phyloP scores from a whole-genome alignment of 495 filamentous ascomycete species.

The Xylaria intraflava region DNA sequence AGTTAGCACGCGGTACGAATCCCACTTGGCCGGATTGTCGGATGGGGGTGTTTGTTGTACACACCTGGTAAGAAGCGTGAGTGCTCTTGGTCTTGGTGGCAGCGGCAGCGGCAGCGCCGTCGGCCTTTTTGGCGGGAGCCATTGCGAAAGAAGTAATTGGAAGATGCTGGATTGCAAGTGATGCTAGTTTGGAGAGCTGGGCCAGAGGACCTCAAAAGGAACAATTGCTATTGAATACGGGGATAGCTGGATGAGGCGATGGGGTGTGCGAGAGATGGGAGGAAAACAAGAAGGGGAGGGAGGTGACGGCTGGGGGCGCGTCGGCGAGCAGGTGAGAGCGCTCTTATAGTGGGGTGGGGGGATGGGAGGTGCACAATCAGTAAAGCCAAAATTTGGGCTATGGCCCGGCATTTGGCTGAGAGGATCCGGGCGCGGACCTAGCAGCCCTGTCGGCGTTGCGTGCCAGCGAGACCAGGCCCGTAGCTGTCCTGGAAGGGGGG shows the following conservation, averaged over 20 bases:
- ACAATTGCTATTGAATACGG: slow-evolving; percentile 1
- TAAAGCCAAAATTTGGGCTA: slow-evolving; percentile 15
- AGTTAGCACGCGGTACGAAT: slow-evolving; percentile 36
- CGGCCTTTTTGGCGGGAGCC: slow-evolving; percentile 62
- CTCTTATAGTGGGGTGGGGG: slow-evolving; percentile 45
- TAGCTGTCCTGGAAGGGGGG: background rate
- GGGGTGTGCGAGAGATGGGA: slow-evolving; percentile 23
- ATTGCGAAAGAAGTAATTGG: slow-evolving; percentile 37
- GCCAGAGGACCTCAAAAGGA: background rate
- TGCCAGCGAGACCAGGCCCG: background rate
- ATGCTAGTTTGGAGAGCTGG: slow-evolving; percentile 12
- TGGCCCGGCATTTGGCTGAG: background rate
- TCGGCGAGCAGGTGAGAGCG: slow-evolving; percentile 35
- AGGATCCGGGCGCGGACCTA: slow-evolving; percentile 8
- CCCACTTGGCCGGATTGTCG: slow-evolving; percentile 7
- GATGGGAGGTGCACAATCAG: slow-evolving; percentile 29
- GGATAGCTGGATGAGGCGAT: slow-evolving; percentile 3
- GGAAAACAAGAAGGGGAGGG: slow-evolving; percentile 35
- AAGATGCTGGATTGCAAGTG: background rate
- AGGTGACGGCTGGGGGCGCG: slow-evolving; percentile 38
- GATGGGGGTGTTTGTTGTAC: slow-evolving; percentile 26
- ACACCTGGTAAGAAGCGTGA: slow-evolving; percentile 52
- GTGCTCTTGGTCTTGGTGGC: slow-evolving; percentile 53
- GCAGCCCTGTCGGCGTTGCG: slow-evolving; percentile 8
- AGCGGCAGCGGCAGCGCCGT: slow-evolving; percentile 21